phyloP scores from a whole-genome alignment of 345 rosid genomes.

The Anacardium occidentale region DNA sequence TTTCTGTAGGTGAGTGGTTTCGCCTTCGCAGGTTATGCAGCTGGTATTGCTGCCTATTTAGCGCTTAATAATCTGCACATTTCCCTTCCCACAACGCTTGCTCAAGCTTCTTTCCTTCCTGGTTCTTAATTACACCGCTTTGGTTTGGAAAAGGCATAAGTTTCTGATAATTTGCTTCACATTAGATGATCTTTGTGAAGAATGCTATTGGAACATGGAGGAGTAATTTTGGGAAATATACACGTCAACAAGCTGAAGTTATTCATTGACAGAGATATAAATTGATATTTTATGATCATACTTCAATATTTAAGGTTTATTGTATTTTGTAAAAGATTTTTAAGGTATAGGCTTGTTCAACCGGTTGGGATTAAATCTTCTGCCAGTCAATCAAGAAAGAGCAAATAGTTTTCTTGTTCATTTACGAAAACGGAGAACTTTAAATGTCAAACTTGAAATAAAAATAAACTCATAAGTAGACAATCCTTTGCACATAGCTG shows the following conservation, averaged over 20 bases:
- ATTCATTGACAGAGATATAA: too few relatives aligned
- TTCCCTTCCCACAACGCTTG: slow-evolving; percentile 54
- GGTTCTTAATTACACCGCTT: slow-evolving; percentile 36
- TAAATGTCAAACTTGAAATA: background rate
- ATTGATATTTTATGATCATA: too few relatives aligned
- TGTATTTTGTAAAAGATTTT: too few relatives aligned
- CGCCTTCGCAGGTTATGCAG: slow-evolving; percentile 88
- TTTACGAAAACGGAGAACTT: background rate
- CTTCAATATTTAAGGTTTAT: background rate
- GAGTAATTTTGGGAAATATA: too few relatives aligned
- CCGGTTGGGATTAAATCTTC: too few relatives aligned
- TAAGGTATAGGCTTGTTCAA: too few relatives aligned
- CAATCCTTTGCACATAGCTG: background rate
- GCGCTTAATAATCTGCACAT: slow-evolving; percentile 42
- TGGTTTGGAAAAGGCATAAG: background rate
- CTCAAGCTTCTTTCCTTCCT: slow-evolving; percentile 58
- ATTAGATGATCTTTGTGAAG: background rate
- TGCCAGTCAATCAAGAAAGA: too few relatives aligned
- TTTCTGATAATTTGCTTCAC: background rate
- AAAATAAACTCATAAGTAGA: slow-evolving; percentile 10
- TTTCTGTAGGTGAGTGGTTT: slow-evolving; percentile 82
- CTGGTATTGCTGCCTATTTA: slow-evolving; percentile 65
- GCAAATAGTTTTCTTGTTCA: background rate
- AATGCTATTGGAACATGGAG: background rate
- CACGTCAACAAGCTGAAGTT: too few relatives aligned